Evolutionary conservation across 257 asterid genomes (phyloP).

Genomic region (Capsicum pubescens): DNA sequence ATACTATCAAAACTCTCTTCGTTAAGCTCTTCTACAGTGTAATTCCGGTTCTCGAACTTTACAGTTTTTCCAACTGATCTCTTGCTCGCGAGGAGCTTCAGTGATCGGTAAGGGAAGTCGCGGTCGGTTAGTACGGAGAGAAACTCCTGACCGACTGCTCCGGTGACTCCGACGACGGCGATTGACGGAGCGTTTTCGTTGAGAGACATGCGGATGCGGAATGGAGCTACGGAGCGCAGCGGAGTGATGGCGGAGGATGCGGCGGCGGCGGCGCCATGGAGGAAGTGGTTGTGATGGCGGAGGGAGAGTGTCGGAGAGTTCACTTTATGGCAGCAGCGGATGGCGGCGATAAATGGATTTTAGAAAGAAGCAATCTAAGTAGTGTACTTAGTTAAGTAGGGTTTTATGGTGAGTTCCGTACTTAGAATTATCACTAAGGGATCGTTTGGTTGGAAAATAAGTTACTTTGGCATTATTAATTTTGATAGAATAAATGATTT

Average conservation of each 20-base stretch:
- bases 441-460: too few species aligned
- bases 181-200: conserved; percentile 78
- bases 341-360: conserved; percentile 24
- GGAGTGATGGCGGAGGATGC: conserved; percentile 33
- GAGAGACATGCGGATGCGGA: conserved; percentile 78
- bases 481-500: too few species aligned
- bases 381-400: neutral
- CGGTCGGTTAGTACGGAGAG: conserved; percentile 89
- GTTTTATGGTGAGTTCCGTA: neutral
- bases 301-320: conserved; percentile 52
- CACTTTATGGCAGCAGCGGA: conserved; percentile 39
- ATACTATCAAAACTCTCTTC: conserved; percentile 70
- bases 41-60: conserved; percentile 51
- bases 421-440: too few species aligned
- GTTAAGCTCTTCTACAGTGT: conserved; percentile 63
- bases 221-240: conserved; percentile 32
- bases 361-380: neutral
- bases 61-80: conserved; percentile 76
- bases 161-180: conserved; percentile 93
- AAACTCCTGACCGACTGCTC: conserved; percentile 95
- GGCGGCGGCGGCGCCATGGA: conserved; percentile 28
- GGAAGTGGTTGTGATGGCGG: conserved; percentile 42
- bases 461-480: too few species aligned
- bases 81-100: conserved; percentile 86
- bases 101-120: conserved; percentile 80